These are phyloP conservation scores for Apiospora saccharicola DNA, from an alignment of 2,329 filamentous ascomycete genomes.

Conservation along the genomic window DNA sequence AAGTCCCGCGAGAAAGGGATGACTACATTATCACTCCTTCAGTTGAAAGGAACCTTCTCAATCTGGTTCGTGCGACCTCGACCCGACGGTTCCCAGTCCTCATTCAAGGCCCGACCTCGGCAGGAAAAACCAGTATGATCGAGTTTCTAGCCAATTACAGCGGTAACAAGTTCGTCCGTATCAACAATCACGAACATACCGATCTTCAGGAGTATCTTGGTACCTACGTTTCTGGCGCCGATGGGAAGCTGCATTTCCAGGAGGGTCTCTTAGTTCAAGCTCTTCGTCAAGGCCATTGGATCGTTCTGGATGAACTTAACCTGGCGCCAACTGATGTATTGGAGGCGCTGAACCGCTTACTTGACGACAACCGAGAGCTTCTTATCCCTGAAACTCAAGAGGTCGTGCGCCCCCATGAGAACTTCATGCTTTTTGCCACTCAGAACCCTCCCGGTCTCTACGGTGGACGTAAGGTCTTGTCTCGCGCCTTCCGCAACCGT, in stretches of 20 bases:
- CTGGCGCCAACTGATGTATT: constrained; percentile 95
- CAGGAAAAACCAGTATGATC: constrained; percentile 99
- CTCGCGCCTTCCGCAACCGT: constrained; percentile 92
- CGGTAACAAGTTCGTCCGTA: constrained; percentile 95
- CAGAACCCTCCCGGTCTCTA: constrained; percentile 97
- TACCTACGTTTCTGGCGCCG: constrained; percentile 85
- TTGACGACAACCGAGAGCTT: constrained; percentile 96
- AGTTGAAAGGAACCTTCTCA: constrained; percentile 92
- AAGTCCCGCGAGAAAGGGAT: constrained; percentile 72
- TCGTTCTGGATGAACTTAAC: constrained; percentile 97
- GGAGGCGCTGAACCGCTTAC: constrained; percentile 90
- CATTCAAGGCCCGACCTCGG: constrained; percentile 95
- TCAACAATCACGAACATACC: constrained; percentile 99
- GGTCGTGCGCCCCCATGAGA: constrained; percentile 86
- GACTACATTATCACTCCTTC: constrained; percentile 98
- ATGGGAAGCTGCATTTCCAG: constrained; percentile 88
- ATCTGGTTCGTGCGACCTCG: constrained; percentile 91
- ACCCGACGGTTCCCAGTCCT: constrained; percentile 92
- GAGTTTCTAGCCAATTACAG: constrained; percentile 97
- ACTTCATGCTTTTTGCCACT: constrained; percentile 98
- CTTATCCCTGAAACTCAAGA: constrained; percentile 97
- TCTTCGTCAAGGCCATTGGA: constrained; percentile 93
- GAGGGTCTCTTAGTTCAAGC: constrained; percentile 94
- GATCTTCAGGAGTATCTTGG: constrained; percentile 98
- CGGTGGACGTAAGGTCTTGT: constrained; percentile 91